Percentiles rank a stretch among this genome's conserved stretches.
Evolutionary conservation across 768 basidiomycete species (phyloP).

Genomic region (Tricholoma sp.): DNA sequence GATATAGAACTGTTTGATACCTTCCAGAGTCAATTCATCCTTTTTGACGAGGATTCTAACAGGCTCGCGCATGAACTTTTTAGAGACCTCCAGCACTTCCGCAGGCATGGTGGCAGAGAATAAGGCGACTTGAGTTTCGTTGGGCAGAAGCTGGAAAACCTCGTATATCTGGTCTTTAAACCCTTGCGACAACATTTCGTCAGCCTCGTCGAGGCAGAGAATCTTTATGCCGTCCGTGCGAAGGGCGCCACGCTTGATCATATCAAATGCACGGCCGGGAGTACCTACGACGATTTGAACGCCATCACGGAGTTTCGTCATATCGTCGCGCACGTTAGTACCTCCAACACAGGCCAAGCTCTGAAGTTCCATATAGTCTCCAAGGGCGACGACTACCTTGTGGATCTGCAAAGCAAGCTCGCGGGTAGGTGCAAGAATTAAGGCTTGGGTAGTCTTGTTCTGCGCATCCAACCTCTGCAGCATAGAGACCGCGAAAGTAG

Average conservation of each 20-base stretch:
- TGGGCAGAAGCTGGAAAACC: constrained; percentile 95
- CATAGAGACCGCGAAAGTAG: constrained; percentile 98
- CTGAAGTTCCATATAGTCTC: constrained; percentile 94
- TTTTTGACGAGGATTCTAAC: constrained; percentile 97
- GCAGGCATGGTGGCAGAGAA: constrained; percentile 97
- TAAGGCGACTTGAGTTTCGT: constrained; percentile 95
- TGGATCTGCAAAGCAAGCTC: constrained; percentile 99
- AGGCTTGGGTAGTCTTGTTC: constrained; percentile 91
- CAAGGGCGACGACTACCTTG: constrained; percentile 94
- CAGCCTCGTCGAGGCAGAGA: constrained; percentile 98
- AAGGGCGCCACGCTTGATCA: constrained; percentile 94
- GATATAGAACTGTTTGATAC: constrained; percentile 99
- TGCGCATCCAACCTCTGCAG: constrained; percentile 51
- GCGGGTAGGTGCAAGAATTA: constrained; percentile 96
- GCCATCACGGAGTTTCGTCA: constrained; percentile 93
- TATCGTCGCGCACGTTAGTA: constrained; percentile 97
- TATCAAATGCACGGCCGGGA: constrained; percentile 94
- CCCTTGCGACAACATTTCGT: constrained; percentile 97
- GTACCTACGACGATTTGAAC: constrained; percentile 92
- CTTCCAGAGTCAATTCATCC: constrained; percentile 96
- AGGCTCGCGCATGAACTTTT: constrained; percentile 99
- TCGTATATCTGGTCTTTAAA: constrained; percentile 99
- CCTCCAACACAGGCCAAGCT: constrained; percentile 98
- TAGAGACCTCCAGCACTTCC: constrained; percentile 96
- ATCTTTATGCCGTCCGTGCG: constrained; percentile 85